Evolutionary conservation across 257 asterid genomes (phyloP).

Genomic region (Vinca minor): DNA sequence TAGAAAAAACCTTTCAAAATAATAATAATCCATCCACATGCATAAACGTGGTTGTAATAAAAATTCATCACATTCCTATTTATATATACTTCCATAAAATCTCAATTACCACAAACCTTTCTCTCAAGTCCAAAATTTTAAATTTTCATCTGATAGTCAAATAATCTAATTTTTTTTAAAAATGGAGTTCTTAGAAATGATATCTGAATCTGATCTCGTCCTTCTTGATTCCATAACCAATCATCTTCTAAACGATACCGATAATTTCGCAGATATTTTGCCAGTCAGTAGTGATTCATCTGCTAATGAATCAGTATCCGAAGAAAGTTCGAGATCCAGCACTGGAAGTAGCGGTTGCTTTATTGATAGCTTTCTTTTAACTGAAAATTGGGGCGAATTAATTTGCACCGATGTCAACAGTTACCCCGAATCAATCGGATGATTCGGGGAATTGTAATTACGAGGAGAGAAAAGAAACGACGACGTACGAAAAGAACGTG

Average conservation of each 20-base stretch:
- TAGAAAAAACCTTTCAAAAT: background rate
- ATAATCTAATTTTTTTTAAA: too few species aligned
- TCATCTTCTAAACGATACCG: background rate
- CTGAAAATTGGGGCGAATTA: background rate
- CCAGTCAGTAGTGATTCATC: too few species aligned
- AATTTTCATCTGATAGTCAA: too few species aligned
- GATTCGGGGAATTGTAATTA: background rate
- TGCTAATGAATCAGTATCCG: background rate
- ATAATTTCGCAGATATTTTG: background rate
- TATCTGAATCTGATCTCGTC: conserved; percentile 2
- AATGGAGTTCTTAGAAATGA: background rate
- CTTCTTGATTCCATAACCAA: conserved; percentile 1
- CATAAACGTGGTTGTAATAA: background rate
- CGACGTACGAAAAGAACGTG: background rate
- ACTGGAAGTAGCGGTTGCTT: too few species aligned
- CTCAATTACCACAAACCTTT: background rate
- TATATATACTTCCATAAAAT: too few species aligned
- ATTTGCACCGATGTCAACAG: too few species aligned
- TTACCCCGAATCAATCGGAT: too few species aligned
- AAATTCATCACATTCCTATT: too few species aligned
- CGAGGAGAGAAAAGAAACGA: background rate
- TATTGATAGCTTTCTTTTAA: background rate
- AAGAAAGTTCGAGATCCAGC: background rate
- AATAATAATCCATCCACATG: background rate
- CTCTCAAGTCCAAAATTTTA: background rate